phyloP scores from a whole-genome alignment of 805 yeast genomes.

The Kazachstania psychrophila region DNA sequence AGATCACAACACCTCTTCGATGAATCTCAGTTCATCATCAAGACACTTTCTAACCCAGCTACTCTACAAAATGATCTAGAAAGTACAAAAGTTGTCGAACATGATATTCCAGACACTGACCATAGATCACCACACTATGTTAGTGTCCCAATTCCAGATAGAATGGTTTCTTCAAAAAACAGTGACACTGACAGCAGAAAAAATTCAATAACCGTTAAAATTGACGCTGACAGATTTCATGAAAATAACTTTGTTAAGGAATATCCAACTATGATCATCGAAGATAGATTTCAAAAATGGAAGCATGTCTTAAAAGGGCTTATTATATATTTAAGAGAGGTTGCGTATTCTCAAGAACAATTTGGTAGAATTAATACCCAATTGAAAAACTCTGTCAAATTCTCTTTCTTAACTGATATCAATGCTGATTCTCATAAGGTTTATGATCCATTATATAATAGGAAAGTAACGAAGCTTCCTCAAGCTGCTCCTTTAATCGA shows the following conservation, averaged over 20 bases:
- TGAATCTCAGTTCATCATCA: background rate
- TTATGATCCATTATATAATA: conserved; percentile 32
- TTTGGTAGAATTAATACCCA: conserved; percentile 53
- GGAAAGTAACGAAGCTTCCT: conserved; percentile 9
- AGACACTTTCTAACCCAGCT: background rate
- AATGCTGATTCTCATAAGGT: conserved; percentile 27
- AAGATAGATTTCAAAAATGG: conserved; percentile 76
- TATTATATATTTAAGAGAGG: conserved; percentile 60
- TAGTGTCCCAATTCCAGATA: conserved; percentile 25
- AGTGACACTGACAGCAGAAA: background rate
- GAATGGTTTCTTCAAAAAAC: conserved; percentile 4
- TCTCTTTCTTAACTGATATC: conserved; percentile 28
- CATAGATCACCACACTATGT: conserved; percentile 24
- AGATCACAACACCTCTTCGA: background rate
- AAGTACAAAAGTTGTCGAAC: no score
- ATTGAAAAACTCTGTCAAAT: conserved; percentile 55
- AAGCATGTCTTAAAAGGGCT: conserved; percentile 61
- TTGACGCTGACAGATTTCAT: background rate
- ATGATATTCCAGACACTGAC: conserved; percentile 3
- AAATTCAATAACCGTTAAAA: conserved; percentile 1
- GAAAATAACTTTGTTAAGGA: conserved; percentile 19
- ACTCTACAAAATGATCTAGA: no score
- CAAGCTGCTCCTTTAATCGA: conserved; percentile 14
- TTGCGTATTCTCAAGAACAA: conserved; percentile 72
- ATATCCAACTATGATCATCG: conserved; percentile 69